Base-by-base conservation (phyloP, 345 rosid species). In the Salix viminalis region DNA sequence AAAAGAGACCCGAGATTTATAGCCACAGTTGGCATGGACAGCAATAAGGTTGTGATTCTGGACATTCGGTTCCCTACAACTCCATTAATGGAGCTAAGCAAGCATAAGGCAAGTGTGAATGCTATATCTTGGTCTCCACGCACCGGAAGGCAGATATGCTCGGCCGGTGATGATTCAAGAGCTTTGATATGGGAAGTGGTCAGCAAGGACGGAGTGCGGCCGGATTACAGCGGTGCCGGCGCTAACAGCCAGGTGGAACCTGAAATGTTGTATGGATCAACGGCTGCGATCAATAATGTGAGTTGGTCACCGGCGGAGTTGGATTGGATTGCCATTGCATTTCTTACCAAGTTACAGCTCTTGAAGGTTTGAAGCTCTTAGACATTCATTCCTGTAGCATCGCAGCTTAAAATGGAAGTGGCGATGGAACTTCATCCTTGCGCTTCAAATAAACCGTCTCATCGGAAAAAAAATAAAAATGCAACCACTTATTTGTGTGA, bases 31-130 rank as follows among this genome's bases (percentile, higher is more conserved):
- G 88, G 88, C 0, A 71, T 86, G 87, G 91, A 90, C 21, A 88
- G 91, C 21, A 79, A 73, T 24, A 84, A 76, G 77, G 86, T 86
- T 21, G 89, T 88, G 6, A 56, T 90, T 54, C 60, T 90, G 56
- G 93, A 88, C 79, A 90, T 90, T 68, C 80, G 91, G n/a, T 80
- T 68, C 56, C 93, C 93, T 4, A 86, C 89, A 0, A 75, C 81
- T 12, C 89, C 91, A 1, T 65, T 87, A 44, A 73, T 78, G 87
- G 90, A 82, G 71, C 61, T 90, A 5, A 52, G 71, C 0, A 80
- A 52, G 83, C 93, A 90, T 14, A 79, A 71, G 19, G 90, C 80
- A 1, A 83, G 88, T 50, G 88, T 90, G 1, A 90, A 86, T 69
- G 89, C 87, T 0, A 72, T 88, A 52, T 85, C 93, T 0, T 88